These are phyloP conservation scores for Alternaria sp. DNA, from an alignment of 2,329 filamentous ascomycete genomes.

Conservation along the genomic window DNA sequence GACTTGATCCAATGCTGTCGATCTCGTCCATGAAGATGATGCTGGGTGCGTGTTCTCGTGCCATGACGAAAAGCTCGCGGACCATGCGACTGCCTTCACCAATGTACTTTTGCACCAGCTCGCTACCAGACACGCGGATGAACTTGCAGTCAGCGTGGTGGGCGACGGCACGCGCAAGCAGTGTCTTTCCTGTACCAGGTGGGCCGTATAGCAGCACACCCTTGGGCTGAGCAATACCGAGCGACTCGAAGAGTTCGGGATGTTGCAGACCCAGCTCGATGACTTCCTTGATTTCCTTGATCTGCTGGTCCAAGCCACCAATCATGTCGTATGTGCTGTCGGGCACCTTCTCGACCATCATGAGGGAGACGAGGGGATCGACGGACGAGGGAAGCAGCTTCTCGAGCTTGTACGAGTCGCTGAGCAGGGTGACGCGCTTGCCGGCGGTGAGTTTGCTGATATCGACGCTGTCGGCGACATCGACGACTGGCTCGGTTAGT, in stretches of 20 bases:
- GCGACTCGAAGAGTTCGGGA: slow-evolving; percentile 97
- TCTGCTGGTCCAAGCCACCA: slow-evolving; percentile 96
- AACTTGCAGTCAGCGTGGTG: slow-evolving; percentile 99
- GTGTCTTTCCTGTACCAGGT: slow-evolving; percentile 95
- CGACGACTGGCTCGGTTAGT: slow-evolving; percentile 73
- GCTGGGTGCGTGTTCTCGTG: slow-evolving; percentile 93
- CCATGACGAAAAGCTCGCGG: slow-evolving; percentile 98
- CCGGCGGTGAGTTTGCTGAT: slow-evolving; percentile 94
- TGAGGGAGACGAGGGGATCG: slow-evolving; percentile 96
- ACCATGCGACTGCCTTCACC: slow-evolving; percentile 98
- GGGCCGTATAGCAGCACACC: slow-evolving; percentile 96
- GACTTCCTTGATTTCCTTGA: slow-evolving; percentile 99
- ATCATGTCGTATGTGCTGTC: slow-evolving; percentile 99
- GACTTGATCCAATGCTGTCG: slow-evolving; percentile 96
- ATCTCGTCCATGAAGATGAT: slow-evolving; percentile 99
- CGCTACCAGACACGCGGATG: slow-evolving; percentile 94
- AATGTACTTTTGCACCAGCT: slow-evolving; percentile 99
- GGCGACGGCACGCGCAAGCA: slow-evolving; percentile 92
- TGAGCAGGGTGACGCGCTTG: slow-evolving; percentile 95
- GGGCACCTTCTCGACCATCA: slow-evolving; percentile 99
- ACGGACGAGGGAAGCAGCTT: slow-evolving; percentile 98
- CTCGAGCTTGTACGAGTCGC: slow-evolving; percentile 97
- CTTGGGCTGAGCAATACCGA: slow-evolving; percentile 98
- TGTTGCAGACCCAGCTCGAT: slow-evolving; percentile 99
- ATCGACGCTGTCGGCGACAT: slow-evolving; percentile 93